Conservation (phyloP, 345 rosid species). For the Citrus trifoliata region DNA sequence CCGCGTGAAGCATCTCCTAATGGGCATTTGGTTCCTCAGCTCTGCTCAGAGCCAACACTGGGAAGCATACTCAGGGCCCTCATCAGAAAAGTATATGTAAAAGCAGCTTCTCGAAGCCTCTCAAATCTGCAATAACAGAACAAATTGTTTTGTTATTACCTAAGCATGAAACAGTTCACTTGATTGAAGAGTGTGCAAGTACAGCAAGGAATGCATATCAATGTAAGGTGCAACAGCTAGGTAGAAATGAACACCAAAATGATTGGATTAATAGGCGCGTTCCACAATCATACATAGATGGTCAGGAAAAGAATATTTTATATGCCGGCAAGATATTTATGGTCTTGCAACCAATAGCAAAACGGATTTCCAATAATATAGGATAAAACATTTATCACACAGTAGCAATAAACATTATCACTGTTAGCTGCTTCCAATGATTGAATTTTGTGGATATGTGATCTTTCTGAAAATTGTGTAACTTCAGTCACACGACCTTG, state of each 20-base stretch:
- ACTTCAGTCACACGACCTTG: not conserved
- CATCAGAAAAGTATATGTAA: conserved; percentile 64
- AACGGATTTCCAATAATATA: not conserved
- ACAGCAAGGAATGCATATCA: not conserved
- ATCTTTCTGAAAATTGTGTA: not conserved
- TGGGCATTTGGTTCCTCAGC: not conserved
- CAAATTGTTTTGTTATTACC: not conserved
- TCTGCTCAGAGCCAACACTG: conserved; percentile 11
- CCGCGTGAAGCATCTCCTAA: not conserved
- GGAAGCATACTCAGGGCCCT: conserved; percentile 78
- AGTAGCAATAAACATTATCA: not conserved
- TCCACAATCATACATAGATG: too few relatives aligned
- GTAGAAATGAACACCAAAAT: too few relatives aligned
- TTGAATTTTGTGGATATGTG: not conserved
- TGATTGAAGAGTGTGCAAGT: not conserved
- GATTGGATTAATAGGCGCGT: not conserved
- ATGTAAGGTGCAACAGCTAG: not conserved
- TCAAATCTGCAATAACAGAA: conserved; percentile 62
- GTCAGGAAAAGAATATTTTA: not conserved
- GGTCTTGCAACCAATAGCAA: not conserved
- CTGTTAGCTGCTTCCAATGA: not conserved
- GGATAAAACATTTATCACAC: not conserved
- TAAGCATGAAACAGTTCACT: not conserved
- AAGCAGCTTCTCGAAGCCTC: conserved; percentile 86
- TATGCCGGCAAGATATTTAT: not conserved